Evolutionary conservation across 176 grass and related monocot species (phyloP), one percentile per base, ranked within the genome.

Genomic region (Hordeum marinum): DNA sequence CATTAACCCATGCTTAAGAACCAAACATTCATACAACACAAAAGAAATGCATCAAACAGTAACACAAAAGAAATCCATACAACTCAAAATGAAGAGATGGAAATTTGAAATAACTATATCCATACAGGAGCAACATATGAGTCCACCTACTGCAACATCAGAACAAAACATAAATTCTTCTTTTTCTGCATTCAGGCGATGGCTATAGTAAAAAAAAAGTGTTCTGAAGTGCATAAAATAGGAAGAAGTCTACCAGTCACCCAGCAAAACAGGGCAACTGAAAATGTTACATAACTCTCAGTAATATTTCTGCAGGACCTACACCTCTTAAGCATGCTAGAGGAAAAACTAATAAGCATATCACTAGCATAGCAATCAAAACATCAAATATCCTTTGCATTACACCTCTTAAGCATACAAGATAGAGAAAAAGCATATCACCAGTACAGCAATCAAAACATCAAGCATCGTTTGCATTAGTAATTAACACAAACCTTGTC

Each of bases 401-500:
- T 70, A 58, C 39, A 40, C 13, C n/a, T 82, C 64, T 63, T 11
- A 68, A 24, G 31, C 80, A 35, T 81, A 55, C 34, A n/a, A 25
- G 27, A 70, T n/a, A 11, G 21, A 54, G 25, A 23, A 35, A 8
- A 20, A 66, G 59, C 40, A 66, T 48, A 14, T 29, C 10, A 0
- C 7, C 15, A 0, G 36, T 80, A 42, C 20, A 72, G 76, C 35
- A 11, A 36, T 60, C 21, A 58, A 43, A 86, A 76, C n/a, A 68
- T 5, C 52, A 79, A 40, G 13, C 7, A 62, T 46, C 65, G 68
- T 20, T 52, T 5, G 17, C 41, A 87, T 31, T 67, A 55, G 58
- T 63, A 57, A 62, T 34, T 66, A 43, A 27, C 27, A 82, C 88
- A 41, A 40, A 93, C 95, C 95, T 95, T 91, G 35, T 92, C 78